Evolutionary conservation across 148 eudicot species (phyloP), one percentile per base, ranked within the genome.

Genomic region (Amaranthus palmeri): DNA sequence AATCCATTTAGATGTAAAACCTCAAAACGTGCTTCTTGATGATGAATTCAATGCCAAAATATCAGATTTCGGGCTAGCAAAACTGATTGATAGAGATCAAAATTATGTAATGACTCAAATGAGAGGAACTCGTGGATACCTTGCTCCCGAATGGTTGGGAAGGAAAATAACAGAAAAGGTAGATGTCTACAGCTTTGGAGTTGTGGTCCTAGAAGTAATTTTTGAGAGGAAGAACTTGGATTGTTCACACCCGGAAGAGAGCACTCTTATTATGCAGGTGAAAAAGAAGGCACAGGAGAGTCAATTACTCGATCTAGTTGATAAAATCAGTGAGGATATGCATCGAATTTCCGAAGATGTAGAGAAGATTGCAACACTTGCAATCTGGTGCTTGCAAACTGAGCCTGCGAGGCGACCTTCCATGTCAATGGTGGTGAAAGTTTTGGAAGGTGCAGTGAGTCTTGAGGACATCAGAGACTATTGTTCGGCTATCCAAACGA

Each of bases 11-110:
- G 68, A 72, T 72, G 44, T 72, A 40, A 72, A 72, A 49, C 76
- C 76, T 1, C 12, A 7, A 1, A 63, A 73, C 45, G 69, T 73
- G 9, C 12, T 73, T 52, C 46, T 73, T 9, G 76, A 73, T 7
- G 76, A 44, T 1, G 46, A 63, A 4, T 62, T 52, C 59, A 73
- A 73, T 11, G 76, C 76, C 44, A 73, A 53, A 40, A 10, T 73
- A 49, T 73, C 60, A 53, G 76, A 73, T 73, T 73, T 73, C 10
- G 76, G 76, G 8, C 6, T 73, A 53, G 61, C 76, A 52, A 73
- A 73, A 53, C 53, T 63, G 4, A 48, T 73, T 15, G 36, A 73
- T 9, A 73, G 36, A 49, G 76, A 73, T 64, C 76, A 73, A 12
- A 73, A 17, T 13, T 52, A 41, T 53, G 65, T 58, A 5, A 62